Evolutionary conservation across 2,329 filamentous ascomycete genomes (phyloP), one percentile per base, ranked within the genome.

Genomic region (Amauroascus verrucosus): DNA sequence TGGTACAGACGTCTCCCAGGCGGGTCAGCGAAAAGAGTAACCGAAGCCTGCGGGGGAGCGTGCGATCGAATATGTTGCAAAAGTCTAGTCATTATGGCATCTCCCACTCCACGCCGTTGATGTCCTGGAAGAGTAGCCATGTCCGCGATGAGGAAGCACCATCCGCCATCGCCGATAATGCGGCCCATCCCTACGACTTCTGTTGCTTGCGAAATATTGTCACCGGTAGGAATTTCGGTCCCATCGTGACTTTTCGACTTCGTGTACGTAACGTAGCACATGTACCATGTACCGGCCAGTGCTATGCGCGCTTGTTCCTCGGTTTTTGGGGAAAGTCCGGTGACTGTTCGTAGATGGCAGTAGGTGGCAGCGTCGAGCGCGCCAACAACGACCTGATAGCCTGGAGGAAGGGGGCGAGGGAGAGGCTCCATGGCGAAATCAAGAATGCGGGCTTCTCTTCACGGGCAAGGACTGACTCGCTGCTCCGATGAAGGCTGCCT

Each of bases 101-200:
- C 71, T 7, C 72, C 76, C 1, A 79, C 60, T 0, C 76, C 75
- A 48, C 67, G 69, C 9, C 72, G 68, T 56, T 75, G 75, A 54
- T 79, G 75, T 6, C 64, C 67, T 5, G 75, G 72, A 44, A 75
- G 64, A n/a, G 76, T 72, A 1, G 72, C 73, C 63, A 79, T 74
- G 58, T 79, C 76, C 18, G 71, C 71, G 48, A 79, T 67, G 41
- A 72, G 64, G 50, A 78, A 76, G 58, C 78, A 77, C 65, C 76
- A 75, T 5, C 71, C 72, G 6, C 76, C 75, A 56, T 79, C 76
- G 11, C 75, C 73, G 53, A 77, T 65, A 24, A 78, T 65, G 18
- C 76, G 70, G 47, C 75, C 76, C 76, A 78, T 78, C 0, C 65
- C 75, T 5, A 78, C 67, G 0, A 60, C 52, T n/a, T 54, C 41